Conservation (phyloP, 2,329 filamentous ascomycete species). For the Aspergillus fumigatus region DNA sequence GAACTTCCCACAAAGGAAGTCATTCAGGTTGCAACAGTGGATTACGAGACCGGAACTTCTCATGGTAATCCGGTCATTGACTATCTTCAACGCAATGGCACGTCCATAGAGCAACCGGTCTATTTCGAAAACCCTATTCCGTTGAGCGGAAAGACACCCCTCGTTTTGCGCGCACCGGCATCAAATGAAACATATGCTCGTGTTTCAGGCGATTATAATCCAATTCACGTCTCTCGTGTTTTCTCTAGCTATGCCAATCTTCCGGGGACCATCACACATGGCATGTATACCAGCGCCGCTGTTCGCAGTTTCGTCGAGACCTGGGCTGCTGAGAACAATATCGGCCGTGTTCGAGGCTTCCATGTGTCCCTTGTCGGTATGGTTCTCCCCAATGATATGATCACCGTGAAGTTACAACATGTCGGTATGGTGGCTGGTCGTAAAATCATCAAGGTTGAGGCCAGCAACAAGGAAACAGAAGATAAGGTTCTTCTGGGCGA, state of each 20-base stretch:
- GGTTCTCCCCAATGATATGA: conserved; percentile 94
- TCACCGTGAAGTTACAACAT: conserved; percentile 92
- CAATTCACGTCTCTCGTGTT: conserved; percentile 94
- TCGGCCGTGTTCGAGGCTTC: conserved; percentile 95
- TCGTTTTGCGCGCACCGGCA: conserved; percentile 83
- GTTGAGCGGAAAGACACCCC: conserved; percentile 82
- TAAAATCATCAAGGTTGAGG: conserved; percentile 99
- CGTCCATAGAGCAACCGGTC: conserved; percentile 90
- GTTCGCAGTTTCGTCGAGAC: conserved; percentile 95
- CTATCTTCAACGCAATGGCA: conserved; percentile 87
- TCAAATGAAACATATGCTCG: conserved; percentile 98
- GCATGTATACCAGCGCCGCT: conserved; percentile 98
- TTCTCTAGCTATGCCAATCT: conserved; percentile 95
- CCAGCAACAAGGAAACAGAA: conserved; percentile 89
- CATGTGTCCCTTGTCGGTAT: conserved; percentile 96
- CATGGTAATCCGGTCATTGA: conserved; percentile 96
- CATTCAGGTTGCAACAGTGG: conserved; percentile 93
- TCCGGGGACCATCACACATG: conserved; percentile 95
- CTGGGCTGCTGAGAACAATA: conserved; percentile 98
- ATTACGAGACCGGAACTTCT: conserved; percentile 86
- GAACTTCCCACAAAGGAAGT: conserved; percentile 96
- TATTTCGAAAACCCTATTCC: conserved; percentile 98
- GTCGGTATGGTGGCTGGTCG: conserved; percentile 96
- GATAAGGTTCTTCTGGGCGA: conserved; percentile 94
- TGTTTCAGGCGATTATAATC: conserved; percentile 97